phyloP scores from a whole-genome alignment of 768 basidiomycete species.

The Leucogyrophana mollusca region DNA sequence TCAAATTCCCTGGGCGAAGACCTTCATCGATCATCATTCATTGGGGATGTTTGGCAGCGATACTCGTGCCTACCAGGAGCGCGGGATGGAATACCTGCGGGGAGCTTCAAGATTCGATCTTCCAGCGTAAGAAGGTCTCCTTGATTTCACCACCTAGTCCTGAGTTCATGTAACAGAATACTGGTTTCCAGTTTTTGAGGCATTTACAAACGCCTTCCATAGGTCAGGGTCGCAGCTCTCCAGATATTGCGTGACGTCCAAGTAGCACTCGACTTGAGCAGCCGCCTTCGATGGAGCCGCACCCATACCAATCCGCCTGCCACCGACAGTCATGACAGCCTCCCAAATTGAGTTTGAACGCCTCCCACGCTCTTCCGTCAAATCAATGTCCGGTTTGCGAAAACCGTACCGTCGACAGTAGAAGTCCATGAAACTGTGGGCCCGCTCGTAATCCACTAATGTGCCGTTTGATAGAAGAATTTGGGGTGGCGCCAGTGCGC shows the following conservation, averaged over 20 bases:
- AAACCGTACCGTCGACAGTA: conserved; percentile 84
- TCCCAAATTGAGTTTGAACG: conserved; percentile 49
- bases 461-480: conserved; percentile 61
- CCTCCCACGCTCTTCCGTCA: conserved; percentile 34
- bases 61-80: too few species aligned
- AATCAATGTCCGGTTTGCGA: conserved; percentile 67
- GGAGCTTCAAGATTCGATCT: too few species aligned
- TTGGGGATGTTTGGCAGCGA: too few species aligned
- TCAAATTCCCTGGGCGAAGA: too few species aligned
- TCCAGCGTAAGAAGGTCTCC: too few species aligned
- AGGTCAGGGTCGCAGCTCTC: conserved; percentile 79
- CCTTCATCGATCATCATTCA: too few species aligned
- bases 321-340: conserved; percentile 73
- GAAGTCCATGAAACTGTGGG: conserved; percentile 91
- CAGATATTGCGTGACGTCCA: conserved; percentile 87
- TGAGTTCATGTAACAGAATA: conserved; percentile 64
- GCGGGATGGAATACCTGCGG: too few species aligned
- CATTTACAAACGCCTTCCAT: conserved; percentile 70
- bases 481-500: conserved; percentile 10
- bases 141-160: conserved; percentile 66
- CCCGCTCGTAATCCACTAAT: conserved; percentile 64
- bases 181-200: conserved; percentile 62
- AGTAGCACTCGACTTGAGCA: conserved; percentile 70
- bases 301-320: conserved; percentile 82
- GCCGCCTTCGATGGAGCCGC: conserved; percentile 65